Base-by-base conservation (phyloP, 192 early-diverging fungal genomes). In the Geosiphon pyriformis region DNA sequence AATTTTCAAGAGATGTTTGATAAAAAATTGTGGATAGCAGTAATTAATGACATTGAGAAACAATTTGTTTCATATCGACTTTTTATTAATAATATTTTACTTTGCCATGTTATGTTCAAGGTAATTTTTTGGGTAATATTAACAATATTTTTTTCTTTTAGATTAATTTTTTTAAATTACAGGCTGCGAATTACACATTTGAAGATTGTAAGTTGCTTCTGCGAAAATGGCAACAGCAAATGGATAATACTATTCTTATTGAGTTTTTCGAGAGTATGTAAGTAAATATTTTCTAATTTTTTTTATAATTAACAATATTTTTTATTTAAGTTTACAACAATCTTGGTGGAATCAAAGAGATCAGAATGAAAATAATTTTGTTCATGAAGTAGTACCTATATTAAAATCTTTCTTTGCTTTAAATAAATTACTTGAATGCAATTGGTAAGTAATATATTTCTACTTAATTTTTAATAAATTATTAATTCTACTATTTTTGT, bases 41-140 rank as follows among this genome's bases (percentile, higher is more conserved):
- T 67, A 3, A 57, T 67, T 31, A 29, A 67, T 4, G 47, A 55
- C 27, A 67, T 67, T 52, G 57, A 57, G 57, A 54, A 20, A 1
- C 53, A 67, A 67, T 67, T 29, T 67, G 31, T 11, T 55, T 22
- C 23, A 57, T 54, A 47, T 54, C 11, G 57, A 29, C 22, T 57
- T 0, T 57, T 53, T 18, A 49, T 57, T 34, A 34, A 55, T 25
- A 32, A 67, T 11, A 34, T 67, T 67, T 31, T 52, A 29, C 23
- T 29, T 37, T 67, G 65, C 42, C 11, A 53, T 67, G 3, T 31
- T 20, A 67, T 67, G 18, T 1, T 22, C 1, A 25, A 67, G 65
- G 53, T 42, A 67, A 57, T 17, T 26, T 53, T 67, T 55, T 67
- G n/a, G 1, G 18, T 31, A 52, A 57, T 67, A 11, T 17, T 55